phyloP scores from a whole-genome alignment of 352 stramenopile genomes.

The Elongisporangium anandrum region DNA sequence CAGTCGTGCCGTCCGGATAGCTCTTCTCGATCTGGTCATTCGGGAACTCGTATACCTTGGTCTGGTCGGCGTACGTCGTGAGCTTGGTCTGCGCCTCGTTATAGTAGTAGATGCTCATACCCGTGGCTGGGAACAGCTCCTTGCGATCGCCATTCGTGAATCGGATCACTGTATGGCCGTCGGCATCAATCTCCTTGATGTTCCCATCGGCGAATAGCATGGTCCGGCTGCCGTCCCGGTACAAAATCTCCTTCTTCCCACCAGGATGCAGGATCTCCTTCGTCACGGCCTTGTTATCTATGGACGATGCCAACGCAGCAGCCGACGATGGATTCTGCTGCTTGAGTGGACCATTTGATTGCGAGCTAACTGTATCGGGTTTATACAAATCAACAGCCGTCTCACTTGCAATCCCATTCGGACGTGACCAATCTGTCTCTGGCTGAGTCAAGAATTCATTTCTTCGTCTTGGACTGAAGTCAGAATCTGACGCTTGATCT shows the following conservation, averaged over 20 bases:
- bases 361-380: background rate
- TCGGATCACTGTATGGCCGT: constrained; percentile 86
- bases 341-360: background rate
- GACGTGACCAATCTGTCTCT: background rate
- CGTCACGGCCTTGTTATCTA: constrained; percentile 12
- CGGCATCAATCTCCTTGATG: constrained; percentile 87
- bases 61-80: constrained; percentile 91
- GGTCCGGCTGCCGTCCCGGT: constrained; percentile 56
- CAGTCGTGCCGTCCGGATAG: constrained; percentile 88
- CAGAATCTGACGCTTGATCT: background rate
- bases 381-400: background rate
- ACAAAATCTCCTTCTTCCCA: constrained; percentile 59
- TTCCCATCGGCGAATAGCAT: constrained; percentile 92
- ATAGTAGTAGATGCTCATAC: constrained; percentile 94
- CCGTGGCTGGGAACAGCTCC: constrained; percentile 81
- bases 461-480: background rate
- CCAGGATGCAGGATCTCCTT: constrained; percentile 48
- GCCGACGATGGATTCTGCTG: background rate
- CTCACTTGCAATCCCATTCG: background rate
- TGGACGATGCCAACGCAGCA: constrained; percentile 6
- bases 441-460: background rate
- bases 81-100: constrained; percentile 91
- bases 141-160: constrained; percentile 97
- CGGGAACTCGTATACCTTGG: constrained; percentile 96
- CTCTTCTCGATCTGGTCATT: constrained; percentile 95